Conservation (phyloP, 805 yeast genomes). For the Candida glaebosa region DNA sequence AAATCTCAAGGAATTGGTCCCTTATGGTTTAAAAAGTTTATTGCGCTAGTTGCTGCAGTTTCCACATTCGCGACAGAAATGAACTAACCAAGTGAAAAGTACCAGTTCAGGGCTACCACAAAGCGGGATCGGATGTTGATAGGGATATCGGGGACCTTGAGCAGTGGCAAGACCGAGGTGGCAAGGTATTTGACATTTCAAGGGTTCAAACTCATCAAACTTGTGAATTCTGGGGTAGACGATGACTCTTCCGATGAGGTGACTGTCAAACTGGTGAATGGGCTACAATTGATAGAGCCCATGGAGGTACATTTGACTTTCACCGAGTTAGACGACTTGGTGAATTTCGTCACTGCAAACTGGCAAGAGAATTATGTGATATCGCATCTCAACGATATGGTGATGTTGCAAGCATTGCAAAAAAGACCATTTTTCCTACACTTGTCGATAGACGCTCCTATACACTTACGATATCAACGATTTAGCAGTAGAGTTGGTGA, state of each 20-base stretch:
- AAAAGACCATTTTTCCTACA: slow-evolving; percentile 85
- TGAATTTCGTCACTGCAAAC: slow-evolving; percentile 59
- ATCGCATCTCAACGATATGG: slow-evolving; percentile 42
- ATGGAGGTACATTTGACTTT: slow-evolving; percentile 26
- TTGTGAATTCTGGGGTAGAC: slow-evolving; percentile 1
- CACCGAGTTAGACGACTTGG: slow-evolving; percentile 38
- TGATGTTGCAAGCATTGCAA: slow-evolving; percentile 43
- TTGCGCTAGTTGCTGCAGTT: not conserved
- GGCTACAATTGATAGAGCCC: not conserved
- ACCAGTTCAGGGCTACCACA: too few species aligned
- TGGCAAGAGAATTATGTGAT: slow-evolving; percentile 67
- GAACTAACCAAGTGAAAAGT: too few species aligned
- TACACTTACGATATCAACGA: slow-evolving; percentile 43
- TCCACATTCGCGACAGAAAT: not conserved
- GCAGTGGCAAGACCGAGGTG: slow-evolving; percentile 66
- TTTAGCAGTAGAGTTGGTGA: slow-evolving; percentile 17
- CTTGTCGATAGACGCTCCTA: slow-evolving; percentile 72
- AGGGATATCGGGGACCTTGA: slow-evolving; percentile 68
- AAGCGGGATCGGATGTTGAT: slow-evolving; percentile 49
- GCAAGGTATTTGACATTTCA: slow-evolving; percentile 53
- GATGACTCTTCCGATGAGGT: slow-evolving; percentile 4
- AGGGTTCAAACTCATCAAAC: slow-evolving; percentile 44
- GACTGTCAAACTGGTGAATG: not conserved
- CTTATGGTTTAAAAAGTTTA: not conserved
- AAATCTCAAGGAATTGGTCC: not conserved